Evolutionary conservation across 495 filamentous ascomycete species (phyloP).

Genomic region (Xylaria grammica): DNA sequence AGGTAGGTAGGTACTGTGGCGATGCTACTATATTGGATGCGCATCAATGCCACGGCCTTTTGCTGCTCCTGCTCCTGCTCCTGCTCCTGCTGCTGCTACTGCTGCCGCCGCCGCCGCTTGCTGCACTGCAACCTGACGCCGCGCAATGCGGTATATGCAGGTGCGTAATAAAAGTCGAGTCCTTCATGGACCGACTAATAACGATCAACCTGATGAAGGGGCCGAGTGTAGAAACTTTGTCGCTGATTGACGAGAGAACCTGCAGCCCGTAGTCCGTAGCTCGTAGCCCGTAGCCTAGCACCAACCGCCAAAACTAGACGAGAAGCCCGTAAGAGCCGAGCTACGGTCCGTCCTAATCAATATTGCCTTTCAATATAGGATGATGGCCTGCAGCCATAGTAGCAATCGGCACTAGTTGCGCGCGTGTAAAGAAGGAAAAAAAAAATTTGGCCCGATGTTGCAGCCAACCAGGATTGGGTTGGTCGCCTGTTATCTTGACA

Average conservation of each 20-base stretch:
- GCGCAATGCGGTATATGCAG: slow-evolving; percentile 22
- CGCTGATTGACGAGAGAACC: background rate
- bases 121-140: slow-evolving; percentile 22
- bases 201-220: background rate
- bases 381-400: slow-evolving; percentile 5
- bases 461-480: slow-evolving; percentile 4
- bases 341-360: background rate
- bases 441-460: background rate
- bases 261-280: no score
- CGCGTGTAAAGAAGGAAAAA: background rate
- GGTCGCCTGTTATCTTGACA: background rate
- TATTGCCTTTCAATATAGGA: background rate
- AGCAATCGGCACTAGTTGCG: slow-evolving; percentile 13
- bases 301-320: background rate
- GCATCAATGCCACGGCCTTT: background rate
- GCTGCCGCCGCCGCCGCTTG: slow-evolving; percentile 5
- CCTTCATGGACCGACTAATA: slow-evolving; percentile 13
- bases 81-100: background rate
- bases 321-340: background rate
- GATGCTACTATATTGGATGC: background rate
- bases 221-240: background rate
- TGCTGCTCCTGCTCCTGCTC: background rate
- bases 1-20: slow-evolving; percentile 4
- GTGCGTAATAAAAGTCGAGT: slow-evolving; percentile 17
- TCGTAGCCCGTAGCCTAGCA: background rate